A percentile compares a stretch with the other conserved stretches of the same genome.
Evolutionary conservation across 106 monocot species (phyloP).

Genomic region (Platanthera zijinensis): DNA sequence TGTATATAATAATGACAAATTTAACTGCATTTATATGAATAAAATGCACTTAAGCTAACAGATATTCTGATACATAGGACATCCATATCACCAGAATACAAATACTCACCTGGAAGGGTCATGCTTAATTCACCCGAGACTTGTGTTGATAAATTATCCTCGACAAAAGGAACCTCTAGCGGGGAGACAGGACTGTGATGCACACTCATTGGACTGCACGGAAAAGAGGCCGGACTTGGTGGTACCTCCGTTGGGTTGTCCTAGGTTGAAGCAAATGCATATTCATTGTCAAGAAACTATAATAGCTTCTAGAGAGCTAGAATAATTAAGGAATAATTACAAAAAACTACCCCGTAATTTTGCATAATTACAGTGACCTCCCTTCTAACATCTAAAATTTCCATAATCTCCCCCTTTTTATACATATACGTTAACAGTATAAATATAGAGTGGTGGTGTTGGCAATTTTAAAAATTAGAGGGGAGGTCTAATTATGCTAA

Average conservation of each 20-base stretch:
- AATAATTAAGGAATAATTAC: not conserved
- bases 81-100: not conserved
- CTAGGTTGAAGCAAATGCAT: slow-evolving; percentile 37
- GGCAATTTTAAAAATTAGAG: too few species aligned
- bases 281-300: not conserved
- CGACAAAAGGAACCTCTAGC: slow-evolving; percentile 44
- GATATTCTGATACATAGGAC: not conserved
- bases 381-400: too few species aligned
- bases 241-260: slow-evolving; percentile 92
- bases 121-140: slow-evolving; percentile 26
- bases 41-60: not conserved
- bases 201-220: slow-evolving; percentile 46
- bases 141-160: slow-evolving; percentile 32
- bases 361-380: too few species aligned
- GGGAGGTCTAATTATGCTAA: too few species aligned
- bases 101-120: slow-evolving; percentile 36
- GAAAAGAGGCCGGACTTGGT: slow-evolving; percentile 83
- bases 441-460: too few species aligned
- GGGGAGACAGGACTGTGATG: slow-evolving; percentile 84
- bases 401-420: too few species aligned
- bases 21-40: not conserved
- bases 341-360: too few species aligned
- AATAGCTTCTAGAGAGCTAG: not conserved
- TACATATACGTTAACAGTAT: too few species aligned
- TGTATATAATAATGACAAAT: not conserved